A percentile compares a stretch with the other conserved stretches of the same genome.
Conservation (phyloP, 495 filamentous ascomycete species). For the Penicillium arizonense region DNA sequence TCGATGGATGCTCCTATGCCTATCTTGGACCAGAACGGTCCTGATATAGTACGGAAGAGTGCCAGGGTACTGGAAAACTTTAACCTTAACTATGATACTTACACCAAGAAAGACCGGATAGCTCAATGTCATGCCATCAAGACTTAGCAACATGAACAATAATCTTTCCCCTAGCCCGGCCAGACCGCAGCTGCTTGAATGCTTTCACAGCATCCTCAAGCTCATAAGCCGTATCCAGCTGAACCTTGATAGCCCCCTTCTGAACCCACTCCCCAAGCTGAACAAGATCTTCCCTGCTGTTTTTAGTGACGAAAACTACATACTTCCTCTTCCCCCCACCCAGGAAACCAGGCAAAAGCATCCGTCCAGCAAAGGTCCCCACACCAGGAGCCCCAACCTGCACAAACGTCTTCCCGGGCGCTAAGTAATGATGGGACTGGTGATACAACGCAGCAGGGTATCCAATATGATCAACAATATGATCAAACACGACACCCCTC, state of each 20-base stretch:
- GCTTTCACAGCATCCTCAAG: conserved; percentile 62
- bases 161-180: conserved; percentile 65
- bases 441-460: conserved; percentile 49
- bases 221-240: conserved; percentile 58
- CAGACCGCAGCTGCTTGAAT: conserved; percentile 58
- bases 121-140: not conserved
- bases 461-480: conserved; percentile 62
- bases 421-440: conserved; percentile 51
- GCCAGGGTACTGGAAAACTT: too few relatives aligned
- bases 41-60: too few relatives aligned
- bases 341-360: conserved; percentile 52
- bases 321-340: conserved; percentile 63
- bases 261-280: conserved; percentile 57
- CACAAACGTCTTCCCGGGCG: conserved; percentile 51
- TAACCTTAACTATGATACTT: too few relatives aligned
- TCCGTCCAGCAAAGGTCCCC: conserved; percentile 18
- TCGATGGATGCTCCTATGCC: too few relatives aligned
- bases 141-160: conserved; percentile 50
- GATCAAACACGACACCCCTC: conserved; percentile 50
- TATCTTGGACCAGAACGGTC: too few relatives aligned
- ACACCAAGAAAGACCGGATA: too few relatives aligned
- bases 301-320: conserved; percentile 39
- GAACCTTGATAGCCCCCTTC: conserved; percentile 58
- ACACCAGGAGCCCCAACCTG: conserved; percentile 48
- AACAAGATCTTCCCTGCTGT: conserved; percentile 44